Base-by-base conservation (phyloP, 2,329 filamentous ascomycete species). In the Rhexocercosporidium sp. region DNA sequence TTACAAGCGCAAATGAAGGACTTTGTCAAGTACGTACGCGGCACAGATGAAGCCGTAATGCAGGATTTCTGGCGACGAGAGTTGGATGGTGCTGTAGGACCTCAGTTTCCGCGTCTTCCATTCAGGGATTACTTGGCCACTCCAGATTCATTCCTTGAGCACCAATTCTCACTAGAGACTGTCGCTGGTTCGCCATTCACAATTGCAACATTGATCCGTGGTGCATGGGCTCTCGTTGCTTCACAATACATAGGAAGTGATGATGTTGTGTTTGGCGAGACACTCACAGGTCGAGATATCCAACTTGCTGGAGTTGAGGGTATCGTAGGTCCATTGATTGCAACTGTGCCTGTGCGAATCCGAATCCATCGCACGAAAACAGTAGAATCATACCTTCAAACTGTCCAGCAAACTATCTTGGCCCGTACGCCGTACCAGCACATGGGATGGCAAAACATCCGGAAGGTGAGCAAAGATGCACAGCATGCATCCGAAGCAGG, bases 51-150 rank as follows among this genome's bases (percentile, higher is more conserved):
- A 57, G 29, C 51, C 12, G 62, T 41, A 8, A 51, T 59, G 54
- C 53, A 65, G 29, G 74, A 79, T 3, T 86, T 82, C 72, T 87
- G 85, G 85, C 78, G 76, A 49, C 72, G 77, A 16, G 79, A 83
- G 66, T 74, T 86, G 54, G 69, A 81, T 37, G 81, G 80, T 14
- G 81, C 82, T 3, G 78, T 78, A 37, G 81, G 81, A 2, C 79
- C 81, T 57, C 83, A 85, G 54, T 86, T 86, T 67, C 85, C 84
- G 14, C 76, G 77, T 49, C 73, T 85, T 1, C 84, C 84, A 0
- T 81, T 80, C 2, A 75, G 81, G 68, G 62, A 59, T 18, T 83
- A 84, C 70, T 82, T 80, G 47, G 75, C 83, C 37, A 80, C 80
- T 7, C 80, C 83, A 2, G 78, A 84, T 71, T 78, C 77, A 3